Evolutionary conservation across 2,329 filamentous ascomycete genomes (phyloP).

Genomic region (Scedosporium minutisporum): DNA sequence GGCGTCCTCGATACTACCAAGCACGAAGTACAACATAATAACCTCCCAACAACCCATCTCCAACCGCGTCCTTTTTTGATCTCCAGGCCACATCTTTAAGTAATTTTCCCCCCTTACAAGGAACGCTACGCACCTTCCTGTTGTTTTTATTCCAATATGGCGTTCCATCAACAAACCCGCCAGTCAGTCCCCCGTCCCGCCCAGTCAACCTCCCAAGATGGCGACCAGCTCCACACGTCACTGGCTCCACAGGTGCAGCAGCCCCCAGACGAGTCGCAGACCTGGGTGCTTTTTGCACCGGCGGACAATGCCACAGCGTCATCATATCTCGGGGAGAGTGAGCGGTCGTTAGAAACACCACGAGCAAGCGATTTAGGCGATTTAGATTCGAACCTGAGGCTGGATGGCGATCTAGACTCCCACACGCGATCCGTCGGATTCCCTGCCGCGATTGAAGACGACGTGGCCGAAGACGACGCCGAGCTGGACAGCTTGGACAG

Average conservation of each 20-base stretch:
- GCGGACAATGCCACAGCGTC: conserved; percentile 50
- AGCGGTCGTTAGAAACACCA: conserved; percentile 58
- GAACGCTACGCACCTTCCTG: background rate
- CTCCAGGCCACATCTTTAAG: background rate
- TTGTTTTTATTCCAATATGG: conserved; percentile 27
- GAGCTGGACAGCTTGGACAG: conserved; percentile 92
- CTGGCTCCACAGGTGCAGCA: conserved; percentile 19
- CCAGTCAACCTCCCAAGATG: background rate
- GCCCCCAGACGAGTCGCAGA: conserved; percentile 60
- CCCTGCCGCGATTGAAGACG: conserved; percentile 19
- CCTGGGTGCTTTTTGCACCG: conserved; percentile 94
- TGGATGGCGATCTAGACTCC: conserved; percentile 5
- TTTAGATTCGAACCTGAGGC: conserved; percentile 42
- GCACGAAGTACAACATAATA: background rate
- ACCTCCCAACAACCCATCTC: background rate
- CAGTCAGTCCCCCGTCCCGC: conserved; percentile 35
- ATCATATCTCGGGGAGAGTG: conserved; percentile 58
- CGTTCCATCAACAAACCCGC: conserved; percentile 51
- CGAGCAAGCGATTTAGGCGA: conserved; percentile 74
- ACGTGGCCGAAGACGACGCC: conserved; percentile 51
- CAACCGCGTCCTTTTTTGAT: background rate
- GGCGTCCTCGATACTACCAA: background rate
- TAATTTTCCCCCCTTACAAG: background rate
- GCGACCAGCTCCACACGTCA: background rate
- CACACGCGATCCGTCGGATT: conserved; percentile 22